phyloP scores from a whole-genome alignment of 306 rosid genomes.

The Pterocarpus macrocarpus region DNA sequence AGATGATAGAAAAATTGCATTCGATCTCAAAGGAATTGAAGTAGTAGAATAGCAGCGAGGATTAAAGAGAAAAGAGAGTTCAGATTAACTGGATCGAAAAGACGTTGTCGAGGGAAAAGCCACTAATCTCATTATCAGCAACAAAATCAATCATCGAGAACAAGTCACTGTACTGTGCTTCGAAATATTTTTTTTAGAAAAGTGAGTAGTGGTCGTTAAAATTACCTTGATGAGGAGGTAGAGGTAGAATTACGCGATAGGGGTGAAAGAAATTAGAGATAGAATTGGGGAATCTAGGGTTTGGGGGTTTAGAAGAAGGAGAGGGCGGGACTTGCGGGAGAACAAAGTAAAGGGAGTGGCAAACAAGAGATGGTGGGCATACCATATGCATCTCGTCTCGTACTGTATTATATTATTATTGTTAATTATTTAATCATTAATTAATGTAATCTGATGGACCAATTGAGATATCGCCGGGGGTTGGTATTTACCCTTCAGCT shows the following conservation, averaged over 20 bases:
- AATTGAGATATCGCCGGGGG: no score
- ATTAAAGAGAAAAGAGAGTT: neutral
- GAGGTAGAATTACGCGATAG: neutral
- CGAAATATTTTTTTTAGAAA: no score
- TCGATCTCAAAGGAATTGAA: no score
- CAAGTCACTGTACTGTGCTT: neutral
- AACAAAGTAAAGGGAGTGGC: no score
- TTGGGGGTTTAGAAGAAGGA: neutral
- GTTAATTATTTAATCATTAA: no score
- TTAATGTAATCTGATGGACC: no score
- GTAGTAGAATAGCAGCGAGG: neutral
- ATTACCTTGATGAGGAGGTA: constrained; percentile 50
- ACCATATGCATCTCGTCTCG: no score
- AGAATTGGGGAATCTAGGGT: constrained; percentile 40
- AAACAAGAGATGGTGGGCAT: neutral
- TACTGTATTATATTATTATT: no score
- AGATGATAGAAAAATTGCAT: constrained; percentile 1
- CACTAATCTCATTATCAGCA: neutral
- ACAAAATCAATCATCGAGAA: neutral
- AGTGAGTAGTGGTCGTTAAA: neutral
- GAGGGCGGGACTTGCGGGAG: neutral
- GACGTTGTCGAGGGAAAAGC: neutral
- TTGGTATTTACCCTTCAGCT: no score
- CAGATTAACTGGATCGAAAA: neutral
- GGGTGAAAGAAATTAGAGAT: neutral